A percentile compares a stretch with the other conserved stretches of the same genome.
Conservation (phyloP, 495 filamentous ascomycete species). For the Endocarpon pusillum region DNA sequence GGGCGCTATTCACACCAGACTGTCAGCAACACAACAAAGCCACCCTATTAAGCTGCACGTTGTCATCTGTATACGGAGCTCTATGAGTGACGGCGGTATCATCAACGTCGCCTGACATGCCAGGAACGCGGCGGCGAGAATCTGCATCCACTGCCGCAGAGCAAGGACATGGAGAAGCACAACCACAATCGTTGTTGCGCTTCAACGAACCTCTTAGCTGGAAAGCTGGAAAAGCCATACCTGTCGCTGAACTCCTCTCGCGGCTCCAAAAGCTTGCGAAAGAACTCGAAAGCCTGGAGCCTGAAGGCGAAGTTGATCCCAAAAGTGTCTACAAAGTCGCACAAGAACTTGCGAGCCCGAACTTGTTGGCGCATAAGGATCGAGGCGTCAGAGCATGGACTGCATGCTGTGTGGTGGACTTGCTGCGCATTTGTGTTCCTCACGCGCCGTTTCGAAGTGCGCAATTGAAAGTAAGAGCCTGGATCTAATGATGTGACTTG, state of each 20-base stretch:
- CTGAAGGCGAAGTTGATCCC: constrained; percentile 69
- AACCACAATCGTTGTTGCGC: no score
- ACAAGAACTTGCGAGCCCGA: constrained; percentile 70
- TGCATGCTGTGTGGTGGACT: constrained; percentile 80
- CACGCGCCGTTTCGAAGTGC: constrained; percentile 83
- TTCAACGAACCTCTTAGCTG: constrained; percentile 86
- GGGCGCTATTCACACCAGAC: no score
- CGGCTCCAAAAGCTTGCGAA: constrained; percentile 64
- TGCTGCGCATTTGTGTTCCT: constrained; percentile 83
- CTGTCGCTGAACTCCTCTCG: constrained; percentile 62
- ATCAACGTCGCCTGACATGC: no score
- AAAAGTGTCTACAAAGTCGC: constrained; percentile 69
- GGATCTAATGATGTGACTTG: no score
- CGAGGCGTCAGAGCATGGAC: constrained; percentile 79
- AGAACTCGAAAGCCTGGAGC: constrained; percentile 73
- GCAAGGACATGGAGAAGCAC: constrained; percentile 5
- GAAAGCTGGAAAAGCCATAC: constrained; percentile 79
- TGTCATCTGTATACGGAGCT: no score
- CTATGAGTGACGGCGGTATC: no score
- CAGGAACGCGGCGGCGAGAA: no score
- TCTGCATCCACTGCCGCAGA: no score
- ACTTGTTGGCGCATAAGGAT: constrained; percentile 79
- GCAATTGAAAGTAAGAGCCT: constrained; percentile 74
- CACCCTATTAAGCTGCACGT: no score
- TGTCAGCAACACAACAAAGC: no score